Percentiles rank a stretch among this genome's conserved stretches.
Evolutionary conservation across 805 yeast species (phyloP).

Genomic region (Tetrapisispora taiwanensis): DNA sequence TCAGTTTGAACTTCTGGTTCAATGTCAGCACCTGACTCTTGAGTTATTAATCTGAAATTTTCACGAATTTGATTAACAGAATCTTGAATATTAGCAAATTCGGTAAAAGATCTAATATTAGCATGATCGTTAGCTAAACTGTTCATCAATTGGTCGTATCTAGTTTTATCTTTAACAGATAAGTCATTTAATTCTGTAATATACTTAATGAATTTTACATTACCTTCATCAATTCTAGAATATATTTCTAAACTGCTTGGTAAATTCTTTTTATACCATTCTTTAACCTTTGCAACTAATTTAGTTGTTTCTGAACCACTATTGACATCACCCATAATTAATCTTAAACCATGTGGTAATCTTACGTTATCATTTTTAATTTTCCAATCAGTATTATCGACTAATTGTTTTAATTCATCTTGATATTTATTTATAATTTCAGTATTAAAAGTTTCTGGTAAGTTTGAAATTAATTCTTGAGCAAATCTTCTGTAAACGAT

Average conservation of each 20-base stretch:
- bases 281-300: conserved; percentile 62
- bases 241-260: conserved; percentile 45
- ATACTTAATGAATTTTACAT: conserved; percentile 43
- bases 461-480: conserved; percentile 39
- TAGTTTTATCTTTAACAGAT: conserved; percentile 23
- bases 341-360: conserved; percentile 56
- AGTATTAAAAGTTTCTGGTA: conserved; percentile 19
- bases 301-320: conserved; percentile 95
- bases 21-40: conserved; percentile 66
- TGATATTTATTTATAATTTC: conserved; percentile 18
- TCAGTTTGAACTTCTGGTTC: conserved; percentile 74
- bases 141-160: conserved; percentile 29
- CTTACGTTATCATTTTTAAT: conserved; percentile 43
- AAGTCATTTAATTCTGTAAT: conserved; percentile 34
- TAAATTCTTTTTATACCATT: conserved; percentile 53
- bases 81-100: conserved; percentile 29
- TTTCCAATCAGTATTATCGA: conserved; percentile 48
- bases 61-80: conserved; percentile 45
- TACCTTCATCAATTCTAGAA: conserved; percentile 45
- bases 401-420: conserved; percentile 27
- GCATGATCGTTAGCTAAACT: conserved; percentile 8
- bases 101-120: conserved; percentile 9
- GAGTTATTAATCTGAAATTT: conserved; percentile 51
- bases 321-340: conserved; percentile 87
- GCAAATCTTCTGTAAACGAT: conserved; percentile 69